Evolutionary conservation across 768 basidiomycete genomes (phyloP).

Genomic region (Cubamyces sp.): DNA sequence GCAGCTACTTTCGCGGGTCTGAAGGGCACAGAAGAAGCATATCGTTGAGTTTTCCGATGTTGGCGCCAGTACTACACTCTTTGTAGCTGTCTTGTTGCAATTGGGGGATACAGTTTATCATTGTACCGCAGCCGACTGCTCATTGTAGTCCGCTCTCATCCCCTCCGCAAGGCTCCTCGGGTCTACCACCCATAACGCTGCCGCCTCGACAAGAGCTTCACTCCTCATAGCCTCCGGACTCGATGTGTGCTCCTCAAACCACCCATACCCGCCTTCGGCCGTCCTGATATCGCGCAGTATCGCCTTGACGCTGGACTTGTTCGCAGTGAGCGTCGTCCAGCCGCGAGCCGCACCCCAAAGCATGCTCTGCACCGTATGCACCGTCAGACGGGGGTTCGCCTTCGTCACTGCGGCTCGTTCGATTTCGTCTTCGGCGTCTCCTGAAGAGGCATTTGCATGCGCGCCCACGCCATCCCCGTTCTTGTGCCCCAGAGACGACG

Average conservation of each 20-base stretch:
- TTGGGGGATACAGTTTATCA: too few relatives aligned
- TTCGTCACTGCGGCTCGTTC: conserved; percentile 57
- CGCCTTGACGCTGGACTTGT: conserved; percentile 75
- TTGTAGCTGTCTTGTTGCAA: too few relatives aligned
- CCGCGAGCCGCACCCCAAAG: conserved; percentile 66
- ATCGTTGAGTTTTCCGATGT: too few relatives aligned
- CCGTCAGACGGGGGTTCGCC: conserved; percentile 64
- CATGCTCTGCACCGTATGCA: conserved; percentile 78
- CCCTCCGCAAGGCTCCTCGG: conserved; percentile 80
- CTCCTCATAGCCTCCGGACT: conserved; percentile 12
- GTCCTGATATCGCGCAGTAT: conserved; percentile 69
- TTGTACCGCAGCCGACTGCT: not conserved
- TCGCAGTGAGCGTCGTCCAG: conserved; percentile 90
- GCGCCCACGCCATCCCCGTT: not conserved
- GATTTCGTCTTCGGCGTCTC: conserved; percentile 40
- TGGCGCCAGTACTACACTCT: too few relatives aligned
- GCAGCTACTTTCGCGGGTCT: too few relatives aligned
- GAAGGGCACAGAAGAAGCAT: too few relatives aligned
- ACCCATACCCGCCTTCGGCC: conserved; percentile 35
- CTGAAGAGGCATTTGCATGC: too few relatives aligned
- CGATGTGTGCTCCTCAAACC: conserved; percentile 26
- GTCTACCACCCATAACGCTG: conserved; percentile 76
- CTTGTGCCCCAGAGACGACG: not conserved
- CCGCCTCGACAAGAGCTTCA: conserved; percentile 30
- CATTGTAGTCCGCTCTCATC: conserved; percentile 41